These are phyloP conservation scores for Flaveria linearis DNA, from an alignment of 129 eudicot genomes.

Conservation along the genomic window DNA sequence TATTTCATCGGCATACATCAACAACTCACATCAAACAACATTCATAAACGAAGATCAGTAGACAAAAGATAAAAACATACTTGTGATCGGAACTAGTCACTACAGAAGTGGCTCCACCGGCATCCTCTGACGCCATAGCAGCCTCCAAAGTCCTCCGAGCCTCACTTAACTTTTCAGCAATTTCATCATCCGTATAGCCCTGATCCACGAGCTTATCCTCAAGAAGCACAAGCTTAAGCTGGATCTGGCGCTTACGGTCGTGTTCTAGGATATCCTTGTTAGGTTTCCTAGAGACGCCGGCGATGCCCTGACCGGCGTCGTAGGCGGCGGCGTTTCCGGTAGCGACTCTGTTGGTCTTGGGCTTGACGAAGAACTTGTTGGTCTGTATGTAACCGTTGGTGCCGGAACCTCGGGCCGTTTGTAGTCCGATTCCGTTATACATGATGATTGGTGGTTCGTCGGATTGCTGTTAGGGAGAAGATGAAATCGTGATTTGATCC, in stretches of 20 bases:
- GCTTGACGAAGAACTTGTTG: constrained; percentile 75
- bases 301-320: constrained; percentile 69
- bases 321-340: constrained; percentile 50
- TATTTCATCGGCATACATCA: background rate
- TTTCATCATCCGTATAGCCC: constrained; percentile 75
- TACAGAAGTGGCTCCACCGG: constrained; percentile 40
- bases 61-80: constrained; percentile 10
- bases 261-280: constrained; percentile 84
- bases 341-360: constrained; percentile 49
- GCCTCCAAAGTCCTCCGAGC: constrained; percentile 64
- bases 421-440: constrained; percentile 97
- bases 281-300: constrained; percentile 61
- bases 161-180: constrained; percentile 63
- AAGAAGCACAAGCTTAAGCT: constrained; percentile 73
- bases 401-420: constrained; percentile 92
- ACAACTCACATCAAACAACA: background rate
- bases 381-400: constrained; percentile 86
- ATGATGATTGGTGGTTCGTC: constrained; percentile 34
- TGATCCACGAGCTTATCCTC: constrained; percentile 84
- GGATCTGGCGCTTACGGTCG: constrained; percentile 90
- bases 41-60: background rate
- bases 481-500: constrained; percentile 22
- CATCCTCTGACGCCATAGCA: constrained; percentile 48
- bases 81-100: constrained; percentile 24
- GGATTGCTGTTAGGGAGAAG: background rate